Conservation (phyloP, 352 stramenopile species). For the Phytopythium oedochilum region DNA sequence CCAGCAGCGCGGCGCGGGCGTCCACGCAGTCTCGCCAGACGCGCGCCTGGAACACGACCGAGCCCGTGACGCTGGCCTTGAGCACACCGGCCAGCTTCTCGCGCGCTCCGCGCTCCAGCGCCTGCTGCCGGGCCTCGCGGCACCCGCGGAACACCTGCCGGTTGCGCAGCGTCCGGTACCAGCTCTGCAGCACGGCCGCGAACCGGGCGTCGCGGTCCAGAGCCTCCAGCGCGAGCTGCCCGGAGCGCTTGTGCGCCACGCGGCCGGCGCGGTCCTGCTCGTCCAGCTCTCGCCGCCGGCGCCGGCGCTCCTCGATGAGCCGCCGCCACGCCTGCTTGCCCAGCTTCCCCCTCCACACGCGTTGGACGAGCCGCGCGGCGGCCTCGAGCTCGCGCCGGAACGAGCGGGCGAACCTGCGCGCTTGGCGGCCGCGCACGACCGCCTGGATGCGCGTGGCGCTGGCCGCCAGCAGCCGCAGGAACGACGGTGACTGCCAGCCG, state of each 20-base stretch:
- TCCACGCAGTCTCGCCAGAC: slow-evolving; percentile 69
- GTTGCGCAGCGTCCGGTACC: slow-evolving; percentile 51
- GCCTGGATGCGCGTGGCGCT: slow-evolving; percentile 55
- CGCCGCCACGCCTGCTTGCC: slow-evolving; percentile 52
- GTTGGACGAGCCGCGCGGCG: slow-evolving; percentile 38
- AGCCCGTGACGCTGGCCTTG: slow-evolving; percentile 16
- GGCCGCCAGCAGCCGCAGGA: slow-evolving; percentile 30
- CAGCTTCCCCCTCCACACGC: slow-evolving; percentile 54
- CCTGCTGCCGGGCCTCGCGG: slow-evolving; percentile 14
- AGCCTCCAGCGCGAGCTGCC: slow-evolving; percentile 50
- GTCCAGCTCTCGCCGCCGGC: slow-evolving; percentile 42
- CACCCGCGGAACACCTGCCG: slow-evolving; percentile 52
- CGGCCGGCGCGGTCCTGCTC: slow-evolving; percentile 54
- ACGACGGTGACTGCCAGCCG: slow-evolving; percentile 56
- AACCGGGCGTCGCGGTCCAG: slow-evolving; percentile 27
- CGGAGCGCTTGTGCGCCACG: slow-evolving; percentile 54
- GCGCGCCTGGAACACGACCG: slow-evolving; percentile 58
- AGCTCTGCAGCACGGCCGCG: slow-evolving; percentile 52
- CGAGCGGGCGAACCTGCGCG: slow-evolving; percentile 23
- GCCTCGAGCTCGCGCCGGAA: slow-evolving; percentile 23
- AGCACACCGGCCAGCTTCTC: slow-evolving; percentile 35
- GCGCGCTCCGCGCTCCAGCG: slow-evolving; percentile 17
- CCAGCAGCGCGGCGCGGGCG: slow-evolving; percentile 30
- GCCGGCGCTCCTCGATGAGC: slow-evolving; percentile 34
- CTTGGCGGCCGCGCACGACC: slow-evolving; percentile 46